Percentiles rank a stretch among this genome's conserved stretches.
Evolutionary conservation across 495 filamentous ascomycete genomes (phyloP).

Genomic region (Aspergillus conjunctus): DNA sequence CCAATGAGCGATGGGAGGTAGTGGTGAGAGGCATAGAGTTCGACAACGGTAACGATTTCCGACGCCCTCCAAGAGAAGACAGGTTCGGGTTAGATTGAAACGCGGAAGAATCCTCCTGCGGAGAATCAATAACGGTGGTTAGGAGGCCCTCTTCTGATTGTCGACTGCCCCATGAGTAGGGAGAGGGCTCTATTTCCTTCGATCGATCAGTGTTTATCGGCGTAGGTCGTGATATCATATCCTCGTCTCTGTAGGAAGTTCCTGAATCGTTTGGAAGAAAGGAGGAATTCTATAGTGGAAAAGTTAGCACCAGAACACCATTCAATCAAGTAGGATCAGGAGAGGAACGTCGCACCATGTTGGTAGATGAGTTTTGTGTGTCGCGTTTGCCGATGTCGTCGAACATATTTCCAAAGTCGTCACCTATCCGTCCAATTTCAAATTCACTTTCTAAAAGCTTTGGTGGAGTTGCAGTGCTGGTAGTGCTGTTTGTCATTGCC

Average conservation of each 20-base stretch:
- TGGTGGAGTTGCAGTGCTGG: slow-evolving; percentile 70
- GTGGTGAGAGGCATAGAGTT: slow-evolving; percentile 32
- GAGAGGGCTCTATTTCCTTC: slow-evolving; percentile 57
- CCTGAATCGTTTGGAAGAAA: slow-evolving; percentile 24
- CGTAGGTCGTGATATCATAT: slow-evolving; percentile 42
- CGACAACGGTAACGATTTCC: slow-evolving; percentile 30
- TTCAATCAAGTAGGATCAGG: background rate
- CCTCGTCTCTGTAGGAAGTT: slow-evolving; percentile 23
- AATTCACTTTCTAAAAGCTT: slow-evolving; percentile 64
- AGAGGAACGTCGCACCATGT: slow-evolving; percentile 7
- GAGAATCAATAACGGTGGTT: slow-evolving; percentile 27
- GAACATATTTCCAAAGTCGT: slow-evolving; percentile 72
- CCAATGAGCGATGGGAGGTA: slow-evolving; percentile 42
- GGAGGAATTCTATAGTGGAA: slow-evolving; percentile 28
- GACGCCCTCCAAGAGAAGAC: slow-evolving; percentile 16
- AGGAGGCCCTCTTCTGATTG: slow-evolving; percentile 66
- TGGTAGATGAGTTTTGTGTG: slow-evolving; percentile 35
- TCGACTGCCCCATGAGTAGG: slow-evolving; percentile 69
- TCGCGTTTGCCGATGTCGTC: slow-evolving; percentile 60
- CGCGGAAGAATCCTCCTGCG: slow-evolving; percentile 16
- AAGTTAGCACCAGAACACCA: slow-evolving; percentile 20
- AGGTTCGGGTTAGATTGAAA: slow-evolving; percentile 4
- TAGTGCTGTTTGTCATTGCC: slow-evolving; percentile 57
- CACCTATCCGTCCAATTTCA: slow-evolving; percentile 47
- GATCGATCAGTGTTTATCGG: slow-evolving; percentile 62